Evolutionary conservation across 2,329 filamentous ascomycete genomes (phyloP), one percentile per base, ranked within the genome.

Genomic region (Corinectria fuckeliana): DNA sequence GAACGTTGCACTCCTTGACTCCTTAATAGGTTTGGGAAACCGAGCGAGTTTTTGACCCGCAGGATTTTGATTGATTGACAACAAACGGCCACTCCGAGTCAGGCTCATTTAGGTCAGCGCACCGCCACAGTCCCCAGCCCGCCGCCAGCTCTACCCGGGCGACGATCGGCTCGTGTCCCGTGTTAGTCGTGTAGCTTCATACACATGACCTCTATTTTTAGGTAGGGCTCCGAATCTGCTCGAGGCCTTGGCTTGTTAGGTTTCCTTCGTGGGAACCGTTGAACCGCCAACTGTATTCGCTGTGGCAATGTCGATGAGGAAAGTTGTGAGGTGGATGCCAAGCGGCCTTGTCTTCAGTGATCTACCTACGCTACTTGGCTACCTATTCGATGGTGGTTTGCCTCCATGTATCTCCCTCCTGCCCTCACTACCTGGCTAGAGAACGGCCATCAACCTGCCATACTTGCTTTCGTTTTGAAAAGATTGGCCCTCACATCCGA

Each of bases 101-200:
- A 39, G 20, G 23, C 45, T 25, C 51, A 39, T 21, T 26, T 21
- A 18, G 18, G 42, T 20, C 20, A 44, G 18, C 18, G 58, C 58
- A 60, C 55, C 30, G 65, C 63, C 60, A 64, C 65, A 64, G 47
- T 30, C 58, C 58, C 56, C 42, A 56, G 13, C 32, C 26, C 44
- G 57, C 63, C 57, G 60, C 62, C n/a, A 60, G 11, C 47, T 47
- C 25, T 9, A 14, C 47, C 44, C 25, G 6, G 26, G 28, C 50
- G 54, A 11, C 48, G 28, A 63, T 63, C 57, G 32, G 26, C 47
- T 66, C 52, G 30, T 58, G 58, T 56, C 30, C 39, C 21, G 25
- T 39, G 32, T 25, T 39, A 21, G 20, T 45, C 21, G 25, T 39
- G 32, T 25, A 47, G 28, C 25, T 45, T 26, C 28, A 20, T 45